A percentile compares a stretch with the other conserved stretches of the same genome.
Evolutionary conservation across 768 basidiomycete species (phyloP).

Genomic region (Serendipita indica): DNA sequence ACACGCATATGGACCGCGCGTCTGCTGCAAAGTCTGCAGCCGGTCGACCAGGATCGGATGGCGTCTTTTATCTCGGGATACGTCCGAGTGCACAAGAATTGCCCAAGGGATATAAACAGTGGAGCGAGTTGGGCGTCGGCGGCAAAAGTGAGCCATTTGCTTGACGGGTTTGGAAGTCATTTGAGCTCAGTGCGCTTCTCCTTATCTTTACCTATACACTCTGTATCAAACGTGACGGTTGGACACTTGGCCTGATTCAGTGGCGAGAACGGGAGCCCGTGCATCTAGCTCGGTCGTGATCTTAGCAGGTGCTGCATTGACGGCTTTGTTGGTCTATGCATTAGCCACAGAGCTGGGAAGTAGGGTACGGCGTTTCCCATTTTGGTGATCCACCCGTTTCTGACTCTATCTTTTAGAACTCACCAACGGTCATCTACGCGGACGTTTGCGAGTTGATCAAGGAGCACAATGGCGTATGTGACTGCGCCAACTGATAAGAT

Average conservation of each 20-base stretch:
- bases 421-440: slow-evolving; percentile 66
- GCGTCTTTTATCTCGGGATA: slow-evolving; percentile 7
- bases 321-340: slow-evolving; percentile 47
- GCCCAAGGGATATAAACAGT: slow-evolving; percentile 42
- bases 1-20: not conserved
- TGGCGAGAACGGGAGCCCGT: slow-evolving; percentile 39
- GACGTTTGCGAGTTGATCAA: slow-evolving; percentile 39
- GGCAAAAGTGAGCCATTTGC: slow-evolving; percentile 50
- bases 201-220: not conserved
- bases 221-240: not conserved
- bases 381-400: slow-evolving; percentile 26
- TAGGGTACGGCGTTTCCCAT: not conserved
- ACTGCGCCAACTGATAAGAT: not conserved
- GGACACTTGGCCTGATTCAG: slow-evolving; percentile 28
- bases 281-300: slow-evolving; percentile 40
- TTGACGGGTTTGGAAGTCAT: not conserved
- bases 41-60: slow-evolving; percentile 4
- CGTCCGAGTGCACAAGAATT: not conserved
- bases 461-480: slow-evolving; percentile 30
- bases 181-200: not conserved
- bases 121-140: slow-evolving; percentile 60
- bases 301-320: slow-evolving; percentile 66
- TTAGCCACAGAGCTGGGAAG: slow-evolving; percentile 15
- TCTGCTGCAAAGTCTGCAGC: not conserved
- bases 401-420: slow-evolving; percentile 78